These are phyloP conservation scores for Papiliotrema terrestris DNA, from an alignment of 1,284 basidiomycete genomes.

Conservation along the genomic window DNA sequence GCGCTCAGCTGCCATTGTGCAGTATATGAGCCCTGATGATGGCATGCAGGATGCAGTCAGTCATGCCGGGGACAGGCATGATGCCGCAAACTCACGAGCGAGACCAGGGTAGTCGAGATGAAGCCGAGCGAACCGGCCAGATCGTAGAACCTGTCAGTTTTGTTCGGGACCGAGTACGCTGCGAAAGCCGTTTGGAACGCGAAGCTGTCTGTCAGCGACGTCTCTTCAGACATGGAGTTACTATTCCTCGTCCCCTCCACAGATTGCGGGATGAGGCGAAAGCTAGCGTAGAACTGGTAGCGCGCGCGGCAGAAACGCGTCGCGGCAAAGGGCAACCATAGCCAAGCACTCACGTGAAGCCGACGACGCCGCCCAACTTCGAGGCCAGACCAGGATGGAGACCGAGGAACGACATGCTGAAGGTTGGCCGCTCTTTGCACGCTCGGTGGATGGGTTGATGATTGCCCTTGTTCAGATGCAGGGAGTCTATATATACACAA, in stretches of 20 bases:
- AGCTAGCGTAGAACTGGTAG: background rate
- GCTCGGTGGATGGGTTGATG: background rate
- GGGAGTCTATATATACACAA: background rate
- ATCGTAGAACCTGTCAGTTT: constrained; percentile 42
- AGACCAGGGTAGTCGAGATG: constrained; percentile 60
- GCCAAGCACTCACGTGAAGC: constrained; percentile 31
- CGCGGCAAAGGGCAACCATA: no score
- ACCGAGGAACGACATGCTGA: constrained; percentile 22
- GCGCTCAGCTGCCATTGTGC: no score
- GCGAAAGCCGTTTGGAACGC: constrained; percentile 39
- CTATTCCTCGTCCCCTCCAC: no score
- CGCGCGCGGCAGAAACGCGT: no score
- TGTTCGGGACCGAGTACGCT: constrained; percentile 30
- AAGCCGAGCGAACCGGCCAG: constrained; percentile 62
- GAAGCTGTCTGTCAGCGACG: constrained; percentile 15
- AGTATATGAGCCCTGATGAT: no score
- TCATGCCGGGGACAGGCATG: no score
- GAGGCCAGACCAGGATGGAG: constrained; percentile 22
- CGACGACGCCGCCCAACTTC: constrained; percentile 33
- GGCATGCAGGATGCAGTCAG: no score
- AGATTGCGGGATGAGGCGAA: no score
- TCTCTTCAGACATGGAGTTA: no score
- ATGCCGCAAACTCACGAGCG: constrained; percentile 49
- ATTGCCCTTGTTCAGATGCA: no score
- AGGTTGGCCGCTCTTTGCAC: no score